Evolutionary conservation across 208 protist species (phyloP), one percentile per base, ranked within the genome.

Genomic region (Crithidia expoeki): DNA sequence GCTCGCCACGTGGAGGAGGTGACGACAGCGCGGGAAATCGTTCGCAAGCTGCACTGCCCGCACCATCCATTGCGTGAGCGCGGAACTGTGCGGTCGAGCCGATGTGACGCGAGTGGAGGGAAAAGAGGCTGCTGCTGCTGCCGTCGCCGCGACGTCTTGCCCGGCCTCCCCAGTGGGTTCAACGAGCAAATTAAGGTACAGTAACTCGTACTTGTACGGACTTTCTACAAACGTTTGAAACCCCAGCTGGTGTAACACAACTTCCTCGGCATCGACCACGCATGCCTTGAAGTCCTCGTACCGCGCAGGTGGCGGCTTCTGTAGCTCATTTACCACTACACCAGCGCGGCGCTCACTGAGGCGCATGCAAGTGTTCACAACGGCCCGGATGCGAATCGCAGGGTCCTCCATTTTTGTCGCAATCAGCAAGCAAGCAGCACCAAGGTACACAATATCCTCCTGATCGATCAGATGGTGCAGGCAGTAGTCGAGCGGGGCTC

Each of bases 171-270:
- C 21, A 21, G 30, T 33, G 2, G 65, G 44, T 33, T 88, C 78
- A 9, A 90, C 58, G 9, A 96, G 56, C 3, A 92, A 27, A 19
- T 85, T 77, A 11, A 94, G 74, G 63, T 91, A 93, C 4, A 92
- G 25, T 28, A 89, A 58, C 27, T 75, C 74, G 66, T 94, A 93
- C 74, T 92, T 96, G 70, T 89, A 86, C 14, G 92, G 89, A 10
- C 58, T 80, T 38, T 94, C 85, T 9, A 96, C 87, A 63, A 90
- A 90, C 34, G 86, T 92, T 38, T 94, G 89, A 60, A 96, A 96
- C 12, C 92, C 92, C 16, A 94, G 77, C 38, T 86, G 70, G 32
- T 92, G 85, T 49, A 94, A 53, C 7, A 96, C 68, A 0, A 91
- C 49, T 38, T 89, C 83, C 66, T 96, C 88, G 25, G 92, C 89